These are phyloP conservation scores for Adansonia gregorii DNA, from an alignment of 441 rosid genomes.

Conservation along the genomic window DNA sequence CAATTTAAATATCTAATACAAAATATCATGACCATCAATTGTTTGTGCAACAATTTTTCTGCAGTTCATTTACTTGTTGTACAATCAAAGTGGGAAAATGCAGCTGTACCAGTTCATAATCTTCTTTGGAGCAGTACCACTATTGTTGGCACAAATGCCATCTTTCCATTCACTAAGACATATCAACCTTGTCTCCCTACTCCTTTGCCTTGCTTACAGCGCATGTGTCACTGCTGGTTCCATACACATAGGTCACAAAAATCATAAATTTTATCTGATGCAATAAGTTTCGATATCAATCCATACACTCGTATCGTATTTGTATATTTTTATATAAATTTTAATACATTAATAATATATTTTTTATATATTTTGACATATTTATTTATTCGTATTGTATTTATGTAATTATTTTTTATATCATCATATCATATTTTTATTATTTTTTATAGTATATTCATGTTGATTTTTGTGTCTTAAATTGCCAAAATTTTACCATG, in stretches of 20 bases:
- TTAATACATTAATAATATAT: too few species aligned
- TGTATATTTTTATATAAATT: too few species aligned
- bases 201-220: constrained; percentile 54
- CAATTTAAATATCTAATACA: too few species aligned
- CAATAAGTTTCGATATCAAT: too few species aligned
- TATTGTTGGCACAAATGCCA: constrained; percentile 57
- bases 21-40: neutral
- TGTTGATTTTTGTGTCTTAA: too few species aligned
- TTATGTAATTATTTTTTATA: too few species aligned
- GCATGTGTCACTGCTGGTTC: constrained; percentile 44
- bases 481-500: neutral
- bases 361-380: too few species aligned
- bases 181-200: constrained; percentile 53
- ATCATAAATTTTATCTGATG: neutral
- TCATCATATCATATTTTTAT: too few species aligned
- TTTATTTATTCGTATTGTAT: too few species aligned
- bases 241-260: constrained; percentile 39
- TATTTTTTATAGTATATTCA: too few species aligned
- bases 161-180: constrained; percentile 67
- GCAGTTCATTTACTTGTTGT: constrained; percentile 56
- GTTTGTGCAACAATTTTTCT: neutral
- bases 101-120: constrained; percentile 53
- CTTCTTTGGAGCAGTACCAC: constrained; percentile 40
- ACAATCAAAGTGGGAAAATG: constrained; percentile 46
- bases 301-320: too few species aligned